Evolutionary conservation across 305 asterid species (phyloP), one percentile per base, ranked within the genome.

Genomic region (Fraxinus sp.): DNA sequence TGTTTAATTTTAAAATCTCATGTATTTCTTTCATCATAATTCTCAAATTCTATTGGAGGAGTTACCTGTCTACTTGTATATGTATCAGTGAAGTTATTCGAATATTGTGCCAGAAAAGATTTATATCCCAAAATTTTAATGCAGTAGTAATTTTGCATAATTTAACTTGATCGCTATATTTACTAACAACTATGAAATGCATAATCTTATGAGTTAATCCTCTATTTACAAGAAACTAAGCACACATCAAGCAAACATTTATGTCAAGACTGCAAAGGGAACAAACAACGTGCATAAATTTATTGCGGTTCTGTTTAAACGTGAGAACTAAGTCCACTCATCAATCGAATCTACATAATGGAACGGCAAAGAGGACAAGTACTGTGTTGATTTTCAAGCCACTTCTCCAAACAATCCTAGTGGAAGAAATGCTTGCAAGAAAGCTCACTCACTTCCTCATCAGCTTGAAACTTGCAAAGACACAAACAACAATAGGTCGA

Each of bases 391-490:
- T 84, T 81, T 26, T 79, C 81, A 62, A 89, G 81, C 92, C 89
- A 89, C 75, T 83, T 86, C 4, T 81, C 87, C 77, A 89, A 80
- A 86, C 90, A 89, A 46, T 73, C 76, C 33, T 75, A 79, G 20
- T 89, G 90, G 76, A 89, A 89, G 79, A 89, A 84, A 81, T 89
- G 90, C 79, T 84, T 79, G 81, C 92, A 89, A 64, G 86, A 83
- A 75, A 89, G 80, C 81, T 86, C 87, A 28, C 89, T 81, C 73
- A 86, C 85, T 57, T 84, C 84, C 57, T 86, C 89, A 5, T 81
- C 66, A 5, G 7, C 84, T 77, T 84, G 75, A 64, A 84, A 87
- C 39, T 70, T 64, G 77, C 82, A 81, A 32, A 89, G 83, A 52
- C 90, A 87, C 20, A 89, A 93, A 16, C 90, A 86, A 86, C 93